Evolutionary conservation across 2,329 filamentous ascomycete genomes (phyloP).

Genomic region (Knoxdaviesia proteae): DNA sequence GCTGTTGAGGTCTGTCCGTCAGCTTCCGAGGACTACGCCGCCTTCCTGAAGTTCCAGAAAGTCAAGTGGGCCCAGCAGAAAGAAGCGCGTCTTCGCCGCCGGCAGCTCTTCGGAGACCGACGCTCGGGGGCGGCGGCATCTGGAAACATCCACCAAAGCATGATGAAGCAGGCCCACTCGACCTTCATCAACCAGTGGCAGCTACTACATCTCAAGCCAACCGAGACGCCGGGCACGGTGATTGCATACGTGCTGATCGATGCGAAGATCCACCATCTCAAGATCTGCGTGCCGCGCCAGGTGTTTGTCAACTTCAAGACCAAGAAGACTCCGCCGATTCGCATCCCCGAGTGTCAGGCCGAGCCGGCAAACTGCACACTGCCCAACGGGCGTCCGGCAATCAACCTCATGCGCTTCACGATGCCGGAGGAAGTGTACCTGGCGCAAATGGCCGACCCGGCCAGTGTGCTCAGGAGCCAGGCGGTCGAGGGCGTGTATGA

Average conservation of each 20-base stretch:
- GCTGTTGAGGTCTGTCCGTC: constrained; percentile 44
- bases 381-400: constrained; percentile 84
- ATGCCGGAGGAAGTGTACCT: constrained; percentile 80
- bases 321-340: constrained; percentile 71
- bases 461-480: constrained; percentile 44
- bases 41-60: constrained; percentile 86
- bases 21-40: constrained; percentile 68
- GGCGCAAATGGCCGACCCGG: constrained; percentile 49
- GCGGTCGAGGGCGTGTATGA: constrained; percentile 89
- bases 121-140: constrained; percentile 19
- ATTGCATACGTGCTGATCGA: constrained; percentile 83
- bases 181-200: constrained; percentile 92
- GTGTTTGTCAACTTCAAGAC: constrained; percentile 83
- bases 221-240: constrained; percentile 70
- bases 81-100: constrained; percentile 62
- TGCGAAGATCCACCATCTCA: constrained; percentile 71
- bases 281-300: constrained; percentile 71
- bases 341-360: constrained; percentile 57
- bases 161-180: constrained; percentile 79
- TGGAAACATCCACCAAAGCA: constrained; percentile 42
- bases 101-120: constrained; percentile 84
- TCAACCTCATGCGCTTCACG: constrained; percentile 83
- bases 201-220: constrained; percentile 66
- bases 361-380: constrained; percentile 88
- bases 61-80: constrained; percentile 98